Conservation (phyloP, 331 rosid species). For the Phaseolus coccineus region DNA sequence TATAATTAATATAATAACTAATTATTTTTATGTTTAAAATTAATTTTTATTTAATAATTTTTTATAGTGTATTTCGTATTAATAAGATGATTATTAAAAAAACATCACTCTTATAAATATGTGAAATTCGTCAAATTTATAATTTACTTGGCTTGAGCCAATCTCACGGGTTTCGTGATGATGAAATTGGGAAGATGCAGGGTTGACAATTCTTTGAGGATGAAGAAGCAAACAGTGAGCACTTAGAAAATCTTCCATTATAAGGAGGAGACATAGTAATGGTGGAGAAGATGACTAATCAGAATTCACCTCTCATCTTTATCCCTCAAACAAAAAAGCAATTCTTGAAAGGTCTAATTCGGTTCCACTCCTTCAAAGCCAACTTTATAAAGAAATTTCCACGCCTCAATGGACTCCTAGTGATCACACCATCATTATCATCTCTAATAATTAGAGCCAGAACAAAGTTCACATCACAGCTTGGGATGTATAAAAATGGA, state of each 20-base stretch:
- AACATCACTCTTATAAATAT: too few relatives aligned
- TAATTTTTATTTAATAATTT: too few relatives aligned
- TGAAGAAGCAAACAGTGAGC: slow-evolving; percentile 9
- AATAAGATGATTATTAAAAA: too few relatives aligned
- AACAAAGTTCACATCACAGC: too few relatives aligned
- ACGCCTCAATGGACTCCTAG: not conserved
- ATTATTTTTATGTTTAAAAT: too few relatives aligned
- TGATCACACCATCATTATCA: not conserved
- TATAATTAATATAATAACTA: too few relatives aligned
- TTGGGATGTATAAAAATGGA: too few relatives aligned
- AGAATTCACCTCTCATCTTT: slow-evolving; percentile 10
- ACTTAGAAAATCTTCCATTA: not conserved
- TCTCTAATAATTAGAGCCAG: slow-evolving; percentile 4
- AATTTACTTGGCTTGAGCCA: not conserved
- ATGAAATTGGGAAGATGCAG: not conserved
- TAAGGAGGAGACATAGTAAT: not conserved
- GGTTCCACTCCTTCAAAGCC: slow-evolving; percentile 1
- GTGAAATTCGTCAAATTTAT: too few relatives aligned
- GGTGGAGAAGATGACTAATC: not conserved
- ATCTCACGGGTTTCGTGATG: not conserved
- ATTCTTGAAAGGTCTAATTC: slow-evolving; percentile 19
- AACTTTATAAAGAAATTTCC: slow-evolving; percentile 22
- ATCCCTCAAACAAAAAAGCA: slow-evolving; percentile 1
- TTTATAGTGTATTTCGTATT: too few relatives aligned
- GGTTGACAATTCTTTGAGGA: not conserved